A percentile compares a stretch with the other conserved stretches of the same genome.
These are phyloP conservation scores for Stachybotrys elegans DNA, from an alignment of 2,329 filamentous ascomycete genomes.

Conservation along the genomic window DNA sequence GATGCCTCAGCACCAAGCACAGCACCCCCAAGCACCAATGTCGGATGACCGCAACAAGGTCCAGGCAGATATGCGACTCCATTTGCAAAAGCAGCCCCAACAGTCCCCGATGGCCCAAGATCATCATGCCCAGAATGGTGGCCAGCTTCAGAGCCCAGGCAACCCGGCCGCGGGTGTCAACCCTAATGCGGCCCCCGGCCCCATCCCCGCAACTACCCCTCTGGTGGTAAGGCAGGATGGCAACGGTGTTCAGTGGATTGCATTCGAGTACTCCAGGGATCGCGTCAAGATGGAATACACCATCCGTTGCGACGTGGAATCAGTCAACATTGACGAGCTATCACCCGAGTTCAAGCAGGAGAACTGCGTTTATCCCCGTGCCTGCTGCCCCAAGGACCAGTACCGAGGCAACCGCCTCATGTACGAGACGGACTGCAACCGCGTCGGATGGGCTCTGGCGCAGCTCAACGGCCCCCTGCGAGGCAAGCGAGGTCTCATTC, in stretches of 20 bases:
- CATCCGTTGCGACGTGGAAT: slow-evolving; percentile 96
- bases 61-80: slow-evolving; percentile 55
- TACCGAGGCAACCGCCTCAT: slow-evolving; percentile 93
- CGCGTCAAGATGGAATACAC: slow-evolving; percentile 99
- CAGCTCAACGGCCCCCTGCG: slow-evolving; percentile 86
- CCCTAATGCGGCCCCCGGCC: slow-evolving; percentile 87
- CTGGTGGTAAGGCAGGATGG: slow-evolving; percentile 90
- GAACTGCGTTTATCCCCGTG: slow-evolving; percentile 95
- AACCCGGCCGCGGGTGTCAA: slow-evolving; percentile 55
- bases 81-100: slow-evolving; percentile 51
- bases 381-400: slow-evolving; percentile 90
- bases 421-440: slow-evolving; percentile 98
- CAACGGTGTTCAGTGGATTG: slow-evolving; percentile 98
- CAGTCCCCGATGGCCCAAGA: slow-evolving; percentile 34
- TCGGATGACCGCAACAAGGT: slow-evolving; percentile 59
- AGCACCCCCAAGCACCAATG: slow-evolving; percentile 52
- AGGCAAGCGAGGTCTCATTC: slow-evolving; percentile 92
- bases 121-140: slow-evolving; percentile 31
- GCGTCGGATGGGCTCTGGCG: slow-evolving; percentile 97
- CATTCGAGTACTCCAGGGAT: slow-evolving; percentile 95
- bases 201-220: slow-evolving; percentile 93
- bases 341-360: slow-evolving; percentile 90
- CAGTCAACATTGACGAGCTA: slow-evolving; percentile 84
- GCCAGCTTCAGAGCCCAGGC: slow-evolving; percentile 33
- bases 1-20: slow-evolving; percentile 54